A percentile compares a stretch with the other conserved stretches of the same genome.
These are phyloP conservation scores for Globisporangium iwayamae DNA, from an alignment of 352 stramenopile species.

Conservation along the genomic window DNA sequence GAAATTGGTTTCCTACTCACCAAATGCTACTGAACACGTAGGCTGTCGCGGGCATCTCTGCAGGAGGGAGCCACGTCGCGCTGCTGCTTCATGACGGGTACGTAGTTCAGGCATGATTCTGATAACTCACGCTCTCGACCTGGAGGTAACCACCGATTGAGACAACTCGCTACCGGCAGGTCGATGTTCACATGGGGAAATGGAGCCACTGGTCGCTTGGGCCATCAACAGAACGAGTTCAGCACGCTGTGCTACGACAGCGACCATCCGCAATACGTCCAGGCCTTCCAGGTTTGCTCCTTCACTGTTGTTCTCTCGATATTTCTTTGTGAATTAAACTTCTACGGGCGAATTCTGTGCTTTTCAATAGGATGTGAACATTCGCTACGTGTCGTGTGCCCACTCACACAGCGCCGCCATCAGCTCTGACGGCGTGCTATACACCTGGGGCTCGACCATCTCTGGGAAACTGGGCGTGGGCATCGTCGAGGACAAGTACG, in stretches of 20 bases:
- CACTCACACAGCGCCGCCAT: conserved; percentile 89
- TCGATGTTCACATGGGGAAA: conserved; percentile 91
- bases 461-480: conserved; percentile 89
- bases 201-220: conserved; percentile 78
- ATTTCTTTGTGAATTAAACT: conserved; percentile 5
- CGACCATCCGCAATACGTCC: conserved; percentile 52
- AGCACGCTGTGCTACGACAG: conserved; percentile 61
- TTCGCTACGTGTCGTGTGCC: conserved; percentile 59
- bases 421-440: conserved; percentile 67
- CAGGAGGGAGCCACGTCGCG: conserved; percentile 77
- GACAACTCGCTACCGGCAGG: conserved; percentile 15
- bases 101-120: neutral
- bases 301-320: neutral
- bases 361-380: conserved; percentile 29
- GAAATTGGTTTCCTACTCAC: neutral
- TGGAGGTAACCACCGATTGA: neutral
- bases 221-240: conserved; percentile 48
- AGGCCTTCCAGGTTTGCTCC: conserved; percentile 38
- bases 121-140: neutral
- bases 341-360: neutral
- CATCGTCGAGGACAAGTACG: conserved; percentile 67
- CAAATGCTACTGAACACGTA: conserved; percentile 12
- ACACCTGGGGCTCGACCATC: conserved; percentile 83
- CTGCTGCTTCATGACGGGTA: conserved; percentile 82
- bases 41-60: conserved; percentile 65